Evolutionary conservation across 106 monocot genomes (phyloP).

Genomic region (Platanthera guangdongensis): DNA sequence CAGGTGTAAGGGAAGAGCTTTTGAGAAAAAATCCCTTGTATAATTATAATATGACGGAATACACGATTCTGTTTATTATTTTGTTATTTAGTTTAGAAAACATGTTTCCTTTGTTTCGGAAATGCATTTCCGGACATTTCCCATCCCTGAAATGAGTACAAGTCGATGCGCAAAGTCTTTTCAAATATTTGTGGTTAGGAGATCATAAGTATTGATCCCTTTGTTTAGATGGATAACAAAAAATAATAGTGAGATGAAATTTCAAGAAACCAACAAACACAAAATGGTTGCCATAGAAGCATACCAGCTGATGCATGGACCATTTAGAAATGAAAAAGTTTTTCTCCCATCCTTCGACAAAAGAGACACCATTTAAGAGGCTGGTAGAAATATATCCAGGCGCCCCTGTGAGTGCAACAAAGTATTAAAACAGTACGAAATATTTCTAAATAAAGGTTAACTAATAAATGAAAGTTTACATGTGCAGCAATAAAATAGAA

Average conservation of each 20-base stretch:
- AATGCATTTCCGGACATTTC: too few species aligned
- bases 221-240: neutral
- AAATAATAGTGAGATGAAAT: neutral
- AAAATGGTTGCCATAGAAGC: neutral
- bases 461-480: neutral
- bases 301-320: conserved; percentile 99
- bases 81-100: too few species aligned
- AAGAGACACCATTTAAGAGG: conserved; percentile 86
- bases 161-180: too few species aligned
- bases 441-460: neutral
- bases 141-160: too few species aligned
- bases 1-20: too few species aligned
- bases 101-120: too few species aligned
- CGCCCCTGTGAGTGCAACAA: conserved; percentile 53
- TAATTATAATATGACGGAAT: too few species aligned
- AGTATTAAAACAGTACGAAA: neutral
- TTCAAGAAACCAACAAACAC: neutral
- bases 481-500: neutral
- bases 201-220: neutral
- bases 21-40: too few species aligned
- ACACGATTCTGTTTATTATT: too few species aligned
- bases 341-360: conserved; percentile 88
- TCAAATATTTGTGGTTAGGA: too few species aligned
- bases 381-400: conserved; percentile 85
- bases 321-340: conserved; percentile 95